A percentile compares a stretch with the other conserved stretches of the same genome.
phyloP scores from a whole-genome alignment of 2,329 filamentous ascomycete genomes.

The Curvularia sp. region DNA sequence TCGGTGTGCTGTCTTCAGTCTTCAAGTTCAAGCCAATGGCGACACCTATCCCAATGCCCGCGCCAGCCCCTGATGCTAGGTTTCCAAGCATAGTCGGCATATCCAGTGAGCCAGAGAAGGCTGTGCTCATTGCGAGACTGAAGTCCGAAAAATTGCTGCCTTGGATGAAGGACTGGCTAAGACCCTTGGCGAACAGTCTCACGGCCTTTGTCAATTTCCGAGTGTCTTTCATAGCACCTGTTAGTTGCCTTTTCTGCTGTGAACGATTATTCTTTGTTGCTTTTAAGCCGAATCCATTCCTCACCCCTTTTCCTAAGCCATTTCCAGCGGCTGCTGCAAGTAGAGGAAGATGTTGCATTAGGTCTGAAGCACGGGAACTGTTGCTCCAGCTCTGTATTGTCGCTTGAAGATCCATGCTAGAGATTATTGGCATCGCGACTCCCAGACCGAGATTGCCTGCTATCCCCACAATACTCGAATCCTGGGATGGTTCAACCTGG shows the following conservation, averaged over 20 bases:
- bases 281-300: conserved; percentile 30
- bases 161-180: conserved; percentile 37
- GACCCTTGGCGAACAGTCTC: conserved; percentile 31
- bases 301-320: conserved; percentile 40
- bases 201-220: conserved; percentile 27
- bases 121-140: conserved; percentile 3
- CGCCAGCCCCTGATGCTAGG: conserved; percentile 39
- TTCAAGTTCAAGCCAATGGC: conserved; percentile 34
- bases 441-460: conserved; percentile 42
- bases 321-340: conserved; percentile 38
- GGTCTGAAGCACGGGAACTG: conserved; percentile 1
- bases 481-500: conserved; percentile 27
- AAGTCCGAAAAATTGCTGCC: conserved; percentile 30
- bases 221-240: not conserved
- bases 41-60: conserved; percentile 37
- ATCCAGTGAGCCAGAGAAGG: conserved; percentile 14
- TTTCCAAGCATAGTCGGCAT: conserved; percentile 28
- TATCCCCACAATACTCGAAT: conserved; percentile 28
- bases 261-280: not conserved
- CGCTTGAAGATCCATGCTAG: conserved; percentile 30
- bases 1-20: conserved; percentile 9
- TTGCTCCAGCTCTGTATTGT: conserved; percentile 24
- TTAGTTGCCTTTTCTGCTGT: not conserved
- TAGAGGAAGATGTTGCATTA: conserved; percentile 32
- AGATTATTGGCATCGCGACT: conserved; percentile 33